Percentiles rank a stretch among this genome's conserved stretches.
Conservation (phyloP, 352 stramenopile species). For the Pythium sukuiense region DNA sequence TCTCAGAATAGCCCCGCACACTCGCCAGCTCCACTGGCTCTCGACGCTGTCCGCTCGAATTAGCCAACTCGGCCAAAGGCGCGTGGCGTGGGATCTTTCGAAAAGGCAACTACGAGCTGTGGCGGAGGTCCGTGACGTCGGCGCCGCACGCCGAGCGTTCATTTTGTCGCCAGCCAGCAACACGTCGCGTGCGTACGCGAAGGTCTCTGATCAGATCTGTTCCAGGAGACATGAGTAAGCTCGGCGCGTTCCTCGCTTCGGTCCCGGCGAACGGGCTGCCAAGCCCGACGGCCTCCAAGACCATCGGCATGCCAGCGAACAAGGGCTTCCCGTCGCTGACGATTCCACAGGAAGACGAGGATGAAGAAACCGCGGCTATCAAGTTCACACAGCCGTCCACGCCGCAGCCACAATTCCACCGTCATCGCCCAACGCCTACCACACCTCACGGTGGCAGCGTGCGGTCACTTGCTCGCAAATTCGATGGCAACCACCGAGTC, state of each 20-base stretch:
- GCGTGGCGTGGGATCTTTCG: not conserved
- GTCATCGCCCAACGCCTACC: constrained; percentile 20
- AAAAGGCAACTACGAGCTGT: not conserved
- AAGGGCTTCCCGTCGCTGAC: constrained; percentile 29
- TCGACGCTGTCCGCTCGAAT: not conserved
- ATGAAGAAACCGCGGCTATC: constrained; percentile 11
- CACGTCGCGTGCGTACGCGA: not conserved
- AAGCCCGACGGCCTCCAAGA: constrained; percentile 27
- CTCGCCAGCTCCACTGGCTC: not conserved
- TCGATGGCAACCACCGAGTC: constrained; percentile 17
- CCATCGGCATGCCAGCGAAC: not conserved
- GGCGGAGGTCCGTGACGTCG: not conserved
- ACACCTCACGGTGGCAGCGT: constrained; percentile 19
- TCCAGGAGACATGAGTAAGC: constrained; percentile 38
- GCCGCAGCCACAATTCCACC: constrained; percentile 44
- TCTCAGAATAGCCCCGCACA: not conserved
- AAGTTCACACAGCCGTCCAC: constrained; percentile 35
- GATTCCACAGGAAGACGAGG: constrained; percentile 16
- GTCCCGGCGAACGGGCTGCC: constrained; percentile 60
- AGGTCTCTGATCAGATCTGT: constrained; percentile 1
- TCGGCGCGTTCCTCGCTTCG: constrained; percentile 75
- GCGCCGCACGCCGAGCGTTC: not conserved
- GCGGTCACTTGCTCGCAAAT: constrained; percentile 18
- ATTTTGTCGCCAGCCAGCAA: constrained; percentile 3
- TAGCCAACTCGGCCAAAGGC: not conserved